Evolutionary conservation across 1,139 yeast genomes (phyloP).

Genomic region (Taphrina communis): DNA sequence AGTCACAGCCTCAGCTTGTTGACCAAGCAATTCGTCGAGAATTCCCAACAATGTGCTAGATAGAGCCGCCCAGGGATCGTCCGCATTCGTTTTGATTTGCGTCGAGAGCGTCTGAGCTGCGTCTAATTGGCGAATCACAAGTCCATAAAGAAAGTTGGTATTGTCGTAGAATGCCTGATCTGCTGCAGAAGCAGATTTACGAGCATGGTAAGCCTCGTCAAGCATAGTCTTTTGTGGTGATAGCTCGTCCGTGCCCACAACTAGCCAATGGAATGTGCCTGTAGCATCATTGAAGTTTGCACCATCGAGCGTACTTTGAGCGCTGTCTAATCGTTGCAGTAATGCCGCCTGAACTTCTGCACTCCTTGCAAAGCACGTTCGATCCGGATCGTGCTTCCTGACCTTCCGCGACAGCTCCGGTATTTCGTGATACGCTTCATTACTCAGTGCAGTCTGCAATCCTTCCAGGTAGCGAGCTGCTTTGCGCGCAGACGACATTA

Average conservation of each 20-base stretch:
- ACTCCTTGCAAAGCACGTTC: slow-evolving; percentile 15
- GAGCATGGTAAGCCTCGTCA: slow-evolving; percentile 9
- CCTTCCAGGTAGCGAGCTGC: slow-evolving; percentile 14
- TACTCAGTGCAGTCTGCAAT: not conserved
- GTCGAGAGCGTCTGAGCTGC: slow-evolving; percentile 1
- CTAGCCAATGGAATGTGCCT: slow-evolving; percentile 15
- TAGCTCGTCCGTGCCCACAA: not conserved
- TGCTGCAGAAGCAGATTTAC: not conserved
- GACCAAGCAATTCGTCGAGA: slow-evolving; percentile 8
- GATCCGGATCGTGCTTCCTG: slow-evolving; percentile 7
- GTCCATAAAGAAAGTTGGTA: slow-evolving; percentile 5
- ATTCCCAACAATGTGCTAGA: slow-evolving; percentile 7
- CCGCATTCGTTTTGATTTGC: not conserved
- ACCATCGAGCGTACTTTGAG: slow-evolving; percentile 7
- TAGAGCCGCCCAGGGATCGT: not conserved
- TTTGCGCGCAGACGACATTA: slow-evolving; percentile 14
- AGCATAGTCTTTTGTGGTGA: not conserved
- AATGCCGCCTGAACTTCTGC: slow-evolving; percentile 19
- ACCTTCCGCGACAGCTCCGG: slow-evolving; percentile 23
- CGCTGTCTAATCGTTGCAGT: not conserved
- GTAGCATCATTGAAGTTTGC: slow-evolving; percentile 15
- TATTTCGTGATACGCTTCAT: slow-evolving; percentile 4
- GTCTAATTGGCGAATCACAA: slow-evolving; percentile 11
- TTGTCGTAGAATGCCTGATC: slow-evolving; percentile 6
- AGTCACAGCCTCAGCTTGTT: not conserved